These are phyloP conservation scores for Thinopyrum obtusiflorum DNA, from an alignment of 202 grass and related monocot genomes.

Conservation along the genomic window DNA sequence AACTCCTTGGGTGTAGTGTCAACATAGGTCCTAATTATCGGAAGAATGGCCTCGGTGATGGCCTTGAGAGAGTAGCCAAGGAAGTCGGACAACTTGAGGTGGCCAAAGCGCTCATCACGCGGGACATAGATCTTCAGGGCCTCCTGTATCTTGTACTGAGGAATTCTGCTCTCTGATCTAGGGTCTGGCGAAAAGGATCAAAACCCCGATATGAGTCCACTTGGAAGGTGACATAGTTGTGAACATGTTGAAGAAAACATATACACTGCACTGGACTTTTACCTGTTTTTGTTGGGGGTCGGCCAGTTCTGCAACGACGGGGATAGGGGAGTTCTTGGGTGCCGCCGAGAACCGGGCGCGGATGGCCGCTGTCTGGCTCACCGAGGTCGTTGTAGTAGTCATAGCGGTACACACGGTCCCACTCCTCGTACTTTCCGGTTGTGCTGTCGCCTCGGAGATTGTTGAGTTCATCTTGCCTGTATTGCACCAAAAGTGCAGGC, in stretches of 20 bases:
- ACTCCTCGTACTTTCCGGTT: constrained; percentile 47
- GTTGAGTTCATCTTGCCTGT: constrained; percentile 61
- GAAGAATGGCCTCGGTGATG: constrained; percentile 48
- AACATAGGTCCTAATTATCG: constrained; percentile 30
- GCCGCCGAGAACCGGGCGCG: constrained; percentile 64
- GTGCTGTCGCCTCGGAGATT: constrained; percentile 58
- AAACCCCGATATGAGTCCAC: background rate
- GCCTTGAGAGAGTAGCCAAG: constrained; percentile 65
- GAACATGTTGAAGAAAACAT: background rate
- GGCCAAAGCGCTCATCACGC: constrained; percentile 74
- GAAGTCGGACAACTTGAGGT: constrained; percentile 87
- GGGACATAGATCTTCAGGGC: constrained; percentile 65
- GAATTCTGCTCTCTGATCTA: constrained; percentile 65
- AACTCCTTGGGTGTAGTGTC: constrained; percentile 62
- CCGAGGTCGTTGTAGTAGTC: constrained; percentile 82
- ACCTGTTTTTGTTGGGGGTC: constrained; percentile 36
- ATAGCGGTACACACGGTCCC: constrained; percentile 77
- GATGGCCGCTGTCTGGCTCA: constrained; percentile 45
- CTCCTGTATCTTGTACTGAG: constrained; percentile 3
- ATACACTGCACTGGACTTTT: background rate
- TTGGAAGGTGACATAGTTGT: background rate
- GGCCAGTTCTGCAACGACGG: constrained; percentile 73
- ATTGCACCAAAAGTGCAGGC: constrained; percentile 51
- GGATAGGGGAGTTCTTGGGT: constrained; percentile 71
- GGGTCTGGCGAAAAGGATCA: constrained; percentile 51